A percentile compares a stretch with the other conserved stretches of the same genome.
Evolutionary conservation across 2,329 filamentous ascomycete species (phyloP).

Genomic region (Pseudogymnoascus sp.): DNA sequence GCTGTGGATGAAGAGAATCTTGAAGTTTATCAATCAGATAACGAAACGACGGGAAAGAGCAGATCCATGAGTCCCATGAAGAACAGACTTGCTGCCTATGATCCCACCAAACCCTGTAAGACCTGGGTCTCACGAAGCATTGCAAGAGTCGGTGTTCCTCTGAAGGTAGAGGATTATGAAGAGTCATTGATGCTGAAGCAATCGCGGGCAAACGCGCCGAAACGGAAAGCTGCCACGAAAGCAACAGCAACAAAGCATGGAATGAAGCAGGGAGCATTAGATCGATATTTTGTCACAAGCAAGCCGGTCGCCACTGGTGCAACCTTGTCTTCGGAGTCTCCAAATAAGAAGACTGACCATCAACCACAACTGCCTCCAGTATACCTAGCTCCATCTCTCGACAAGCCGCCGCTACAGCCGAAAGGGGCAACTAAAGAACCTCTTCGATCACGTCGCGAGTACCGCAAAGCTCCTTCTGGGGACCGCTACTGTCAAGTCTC

Average conservation of each 20-base stretch:
- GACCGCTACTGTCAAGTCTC: not conserved
- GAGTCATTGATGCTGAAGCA: conserved; percentile 22
- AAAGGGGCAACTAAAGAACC: not conserved
- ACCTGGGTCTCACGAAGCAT: conserved; percentile 62
- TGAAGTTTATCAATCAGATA: not conserved
- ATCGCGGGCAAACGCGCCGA: conserved; percentile 17
- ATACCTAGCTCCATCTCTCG: conserved; percentile 17
- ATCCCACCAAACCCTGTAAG: conserved; percentile 57
- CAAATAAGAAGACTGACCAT: conserved; percentile 12
- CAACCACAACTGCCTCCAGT: conserved; percentile 10
- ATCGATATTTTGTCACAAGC: conserved; percentile 27
- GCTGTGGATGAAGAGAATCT: conserved; percentile 57
- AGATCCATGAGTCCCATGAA: conserved; percentile 24
- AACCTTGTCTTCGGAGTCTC: not conserved
- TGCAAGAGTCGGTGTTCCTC: conserved; percentile 55
- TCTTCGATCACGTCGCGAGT: not conserved
- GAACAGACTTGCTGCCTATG: conserved; percentile 43
- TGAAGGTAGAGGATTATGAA: conserved; percentile 59
- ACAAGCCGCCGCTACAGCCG: conserved; percentile 5
- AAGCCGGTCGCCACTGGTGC: conserved; percentile 16
- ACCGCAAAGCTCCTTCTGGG: not conserved
- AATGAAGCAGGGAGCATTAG: conserved; percentile 28
- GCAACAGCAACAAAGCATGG: conserved; percentile 19
- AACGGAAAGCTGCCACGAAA: conserved; percentile 22
- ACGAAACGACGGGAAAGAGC: not conserved